Evolutionary conservation across 2,329 filamentous ascomycete species (phyloP), one percentile per base, ranked within the genome.

Genomic region (Monilinia polystroma): DNA sequence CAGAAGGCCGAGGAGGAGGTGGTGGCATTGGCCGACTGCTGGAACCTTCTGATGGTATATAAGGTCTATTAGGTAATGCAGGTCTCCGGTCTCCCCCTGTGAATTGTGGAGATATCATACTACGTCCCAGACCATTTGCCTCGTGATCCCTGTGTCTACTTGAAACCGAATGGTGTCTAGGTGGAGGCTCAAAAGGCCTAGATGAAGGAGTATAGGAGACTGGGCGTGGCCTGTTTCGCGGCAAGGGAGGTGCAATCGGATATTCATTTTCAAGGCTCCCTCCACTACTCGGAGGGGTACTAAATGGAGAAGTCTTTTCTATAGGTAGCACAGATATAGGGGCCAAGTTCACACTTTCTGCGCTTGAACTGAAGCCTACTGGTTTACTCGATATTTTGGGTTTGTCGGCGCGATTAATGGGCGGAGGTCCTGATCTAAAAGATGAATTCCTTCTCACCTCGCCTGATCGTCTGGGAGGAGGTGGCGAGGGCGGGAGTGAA

Each of bases 341-440:
- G 26, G 70, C 71, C 6, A 74, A 67, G 18, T 68, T 69, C n/a
- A 69, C 69, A 38, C 67, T 66, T 52, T 81, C 79, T 32, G 76
- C 70, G 54, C 73, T 77, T 10, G 74, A 71, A 7, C 73, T 74
- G 45, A 76, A 62, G 51, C 69, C 68, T 54, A 71, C 60, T 23
- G 74, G 74, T 57, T 75, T 76, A 66, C 69, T 75, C 45, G 70
- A 82, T 64, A 90, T 84, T 73, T 86, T 88, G 4, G 90, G 89
- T 77, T 96, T 96, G 52, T 91, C 91, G 41, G 88, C 87, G 65
- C 93, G 87, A 76, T 96, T 95, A 49, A 93, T 84, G 0, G 90
- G 90, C 5, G 92, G 92, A 12, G 91, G 91, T 35, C 79, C 78
- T 64, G 77, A 68, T 75, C 82, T 69, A 72, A 70, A 67, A 16